Evolutionary conservation across 2,329 filamentous ascomycete species (phyloP), one percentile per base, ranked within the genome.

Genomic region (Aureobasidium sp.): DNA sequence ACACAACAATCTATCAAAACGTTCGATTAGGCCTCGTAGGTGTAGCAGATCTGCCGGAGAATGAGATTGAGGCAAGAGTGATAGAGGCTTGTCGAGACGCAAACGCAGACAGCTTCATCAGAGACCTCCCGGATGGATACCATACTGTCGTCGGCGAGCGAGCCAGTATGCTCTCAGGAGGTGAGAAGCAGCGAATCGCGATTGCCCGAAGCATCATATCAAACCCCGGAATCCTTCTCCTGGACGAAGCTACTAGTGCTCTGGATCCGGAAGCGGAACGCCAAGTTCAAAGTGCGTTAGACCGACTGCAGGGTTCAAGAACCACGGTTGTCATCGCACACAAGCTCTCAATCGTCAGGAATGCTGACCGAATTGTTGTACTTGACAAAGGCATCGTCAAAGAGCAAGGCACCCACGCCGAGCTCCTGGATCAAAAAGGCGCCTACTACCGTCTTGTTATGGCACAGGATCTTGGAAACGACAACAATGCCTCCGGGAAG

Each of bases 321-420:
- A 99, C 95, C 0, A 99, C 94, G 9, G 97, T 99, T 70, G 95
- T 90, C 57, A 99, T 99, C 68, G 95, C 94, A 0, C 94, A 99
- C 75, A 86, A 94, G 50, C 81, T 99, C 4, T 95, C 90, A 1
- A 99, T 95, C 0, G 97, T 99, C 75, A 96, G 97, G 76, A 84
- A 93, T 61, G 95, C 90, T 2, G 94, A 99, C 70, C 86, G 86
- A 64, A 95, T 99, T 70, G 94, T 99, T 2, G 77, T 79, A 13
- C 74, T 79, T 66, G 64, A 69, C 17, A 67, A 74, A 33, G 77
- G 77, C 2, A 63, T 65, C 13, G 68, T 79, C 13, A 64, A 76
- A 4, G 77, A 79, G 64, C 71, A 77, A 67, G 77, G 77, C 1
- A 74, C 68, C 2, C 76, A 78, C 62, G 61, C 66, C 9, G 67